Base-by-base conservation (phyloP, 495 filamentous ascomycete genomes). In the Jackrogersella multiformis region DNA sequence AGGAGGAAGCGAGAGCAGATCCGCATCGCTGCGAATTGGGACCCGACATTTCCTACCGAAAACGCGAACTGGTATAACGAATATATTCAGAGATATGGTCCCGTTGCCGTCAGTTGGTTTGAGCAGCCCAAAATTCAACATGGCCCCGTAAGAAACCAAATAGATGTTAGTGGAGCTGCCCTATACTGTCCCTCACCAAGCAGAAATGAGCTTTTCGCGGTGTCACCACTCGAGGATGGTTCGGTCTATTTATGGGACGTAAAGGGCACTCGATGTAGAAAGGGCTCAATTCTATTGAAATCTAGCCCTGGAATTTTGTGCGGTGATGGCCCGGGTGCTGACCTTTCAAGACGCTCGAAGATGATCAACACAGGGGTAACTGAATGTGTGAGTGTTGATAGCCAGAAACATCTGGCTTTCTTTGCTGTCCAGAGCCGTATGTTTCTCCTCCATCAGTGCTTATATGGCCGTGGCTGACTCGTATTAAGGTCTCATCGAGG, bases 221-320 rank as follows among this genome's bases (percentile, higher is more conserved):
- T 96, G 3, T 90, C 90, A 13, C 92, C 93, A 2, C 75, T 97
- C 16, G 92, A 93, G 53, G 90, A 97, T 74, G 93, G 93, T 10
- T 92, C 90, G 65, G 82, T 97, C 20, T 92, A 89, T 69, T 78
- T 96, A 15, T 97, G 93, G 93, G 89, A 95, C 75, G 78, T 94
- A n/a, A 87, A 84, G 51, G 84, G 86, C 18, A 84, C 84, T 8
- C 82, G 83, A 51, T 79, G 76, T 1, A 83, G 73, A 51, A 87
- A 85, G 68, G 92, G 92, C 12, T 82, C 80, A 4, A 87, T 96
- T 38, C 70, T 91, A 15, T 86, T 84, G 2, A 79, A 83, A 44
- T 93, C 88, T 71, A 79, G 77, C 30, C 83, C 88, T 4, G 89
- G 90, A 0, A 80, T 93, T 10, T 78, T 94, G 46, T 86, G 78